Base-by-base conservation (phyloP, 108 stramenopile species). In the Schizochytrium sp. region DNA sequence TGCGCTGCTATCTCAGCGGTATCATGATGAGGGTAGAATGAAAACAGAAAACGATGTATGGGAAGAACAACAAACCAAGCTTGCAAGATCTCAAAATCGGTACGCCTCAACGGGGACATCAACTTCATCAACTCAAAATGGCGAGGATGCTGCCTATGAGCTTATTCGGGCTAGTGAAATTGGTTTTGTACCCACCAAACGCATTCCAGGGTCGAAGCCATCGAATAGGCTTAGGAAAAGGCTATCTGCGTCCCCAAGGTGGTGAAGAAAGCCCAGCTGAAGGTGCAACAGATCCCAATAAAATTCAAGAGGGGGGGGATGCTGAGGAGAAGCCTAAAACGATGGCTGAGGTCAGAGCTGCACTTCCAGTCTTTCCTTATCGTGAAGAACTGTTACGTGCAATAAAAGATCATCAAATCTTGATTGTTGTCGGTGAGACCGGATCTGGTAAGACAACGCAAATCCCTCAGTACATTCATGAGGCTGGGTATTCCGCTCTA, bases 21-120 rank as follows among this genome's bases (percentile, higher is more conserved):
- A 98, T 89, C 92, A 97, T 38, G 98, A 98, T 88, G 96, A 96
- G 42, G 96, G 95, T 45, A 88, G 90, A 72, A 95, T 96, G 88
- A 97, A 97, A 90, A 96, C 96, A 38, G 99, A 99, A 89, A 97
- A 98, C 92, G 95, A 99, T 64, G 89, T 98, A 12, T 99, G 98
- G 98, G 98, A 98, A 91, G 97, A 98, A 88, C 94, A 96, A 38
- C 99, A 99, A 89, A 96, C 96, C 8, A 87, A 90, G 88, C 96
- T 95, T 91, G 96, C 96, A 13, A 72, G 76, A 13, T 89, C 88
- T 46, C 58, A 73, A 56, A 69, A 72, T 13, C 45, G 55, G 76
- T 10, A 55, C 0, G 19, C n/a, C 19, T n/a, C 88, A 46, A 83
- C 12, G 40, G 90, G 13, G 41, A 53, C 69, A 49, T 87, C 89